Evolutionary conservation across 1,139 yeast genomes (phyloP), one percentile per base, ranked within the genome.

Genomic region (Yamadazyma dendronema): DNA sequence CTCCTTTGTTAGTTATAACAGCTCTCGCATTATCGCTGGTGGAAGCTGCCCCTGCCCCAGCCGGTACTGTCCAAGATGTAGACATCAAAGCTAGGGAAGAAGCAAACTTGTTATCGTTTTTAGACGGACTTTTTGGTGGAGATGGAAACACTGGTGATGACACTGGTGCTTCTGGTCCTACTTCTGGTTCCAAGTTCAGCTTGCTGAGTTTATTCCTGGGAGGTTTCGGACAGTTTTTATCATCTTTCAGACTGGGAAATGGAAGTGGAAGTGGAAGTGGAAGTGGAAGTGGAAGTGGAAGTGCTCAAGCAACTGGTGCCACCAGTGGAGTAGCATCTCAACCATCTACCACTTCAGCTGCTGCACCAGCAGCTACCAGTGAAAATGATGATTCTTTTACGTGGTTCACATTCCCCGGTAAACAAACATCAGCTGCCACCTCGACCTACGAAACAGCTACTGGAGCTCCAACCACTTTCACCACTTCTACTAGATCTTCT

Each of bases 21-120:
- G 35, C 38, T 5, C 21, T 36, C 3, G 40, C 39, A 11, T 29
- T 42, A 19, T 11, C 13, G 13, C 24, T 21, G 4, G 3, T 22
- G 1, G 34, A 30, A 24, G 46, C 46, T 10, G 48, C 47, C 9
- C 41, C 50, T 7, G 48, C 49, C 2, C 37, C 52, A 17, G 36
- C 32, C 24, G 15, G 25, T 14, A n/a, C 31, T 6, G 17, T 24
- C 4, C 14, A 13, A 28, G 31, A 12, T 4, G n/a, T 17, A 5
- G 22, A 6, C 9, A 19, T 9, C 22, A 19, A 19, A 9, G 22
- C 9, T 6, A 26, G 14, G 8, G 17, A 25, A 6, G 39, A 32
- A 12, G 36, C 31, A 7, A 29, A 33, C n/a, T 23, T 42, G 14
- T 17, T 35, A 4, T 26, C 21, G 22, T 35, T 37, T 13, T 37